phyloP scores from a whole-genome alignment of 2,329 filamentous ascomycete genomes.

The Graphiopsis chlorocephala region DNA sequence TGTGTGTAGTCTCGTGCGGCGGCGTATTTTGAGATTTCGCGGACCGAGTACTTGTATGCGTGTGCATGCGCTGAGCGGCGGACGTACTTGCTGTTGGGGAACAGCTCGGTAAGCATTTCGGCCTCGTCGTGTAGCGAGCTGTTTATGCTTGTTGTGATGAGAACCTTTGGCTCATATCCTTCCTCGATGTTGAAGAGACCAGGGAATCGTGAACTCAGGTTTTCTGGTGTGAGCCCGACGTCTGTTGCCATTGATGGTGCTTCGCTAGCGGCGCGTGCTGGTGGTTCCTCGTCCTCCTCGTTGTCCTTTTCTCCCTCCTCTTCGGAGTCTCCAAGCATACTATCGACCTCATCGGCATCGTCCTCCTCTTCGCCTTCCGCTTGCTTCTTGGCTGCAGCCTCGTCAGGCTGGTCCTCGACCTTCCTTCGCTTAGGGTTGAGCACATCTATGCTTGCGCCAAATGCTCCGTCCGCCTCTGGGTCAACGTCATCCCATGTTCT shows the following conservation, averaged over 20 bases:
- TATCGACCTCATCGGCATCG: constrained; percentile 64
- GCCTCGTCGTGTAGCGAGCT: constrained; percentile 84
- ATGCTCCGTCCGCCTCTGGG: constrained; percentile 38
- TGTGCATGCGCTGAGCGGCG: constrained; percentile 79
- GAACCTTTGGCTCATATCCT: constrained; percentile 69
- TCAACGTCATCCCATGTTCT: constrained; percentile 72
- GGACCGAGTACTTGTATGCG: constrained; percentile 84
- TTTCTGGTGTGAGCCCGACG: constrained; percentile 59
- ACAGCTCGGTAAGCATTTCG: constrained; percentile 71
- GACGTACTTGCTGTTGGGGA: constrained; percentile 80
- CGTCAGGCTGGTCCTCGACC: constrained; percentile 29
- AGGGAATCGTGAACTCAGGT: constrained; percentile 60
- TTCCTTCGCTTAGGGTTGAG: constrained; percentile 45
- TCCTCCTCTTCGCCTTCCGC: constrained; percentile 42
- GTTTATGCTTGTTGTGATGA: constrained; percentile 88
- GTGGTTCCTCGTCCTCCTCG: constrained; percentile 31
- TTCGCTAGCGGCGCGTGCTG: constrained; percentile 35
- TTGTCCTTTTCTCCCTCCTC: constrained; percentile 47
- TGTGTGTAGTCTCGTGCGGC: constrained; percentile 78
- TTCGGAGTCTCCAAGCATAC: constrained; percentile 70
- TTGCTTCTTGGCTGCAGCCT: constrained; percentile 30
- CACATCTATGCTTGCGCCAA: constrained; percentile 47
- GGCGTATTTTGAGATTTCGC: constrained; percentile 86
- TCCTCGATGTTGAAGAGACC: constrained; percentile 54
- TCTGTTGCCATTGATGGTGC: constrained; percentile 59